These are phyloP conservation scores for Capillidium heterosporum DNA, from an alignment of 371 early-diverging fungal genomes.

Conservation along the genomic window DNA sequence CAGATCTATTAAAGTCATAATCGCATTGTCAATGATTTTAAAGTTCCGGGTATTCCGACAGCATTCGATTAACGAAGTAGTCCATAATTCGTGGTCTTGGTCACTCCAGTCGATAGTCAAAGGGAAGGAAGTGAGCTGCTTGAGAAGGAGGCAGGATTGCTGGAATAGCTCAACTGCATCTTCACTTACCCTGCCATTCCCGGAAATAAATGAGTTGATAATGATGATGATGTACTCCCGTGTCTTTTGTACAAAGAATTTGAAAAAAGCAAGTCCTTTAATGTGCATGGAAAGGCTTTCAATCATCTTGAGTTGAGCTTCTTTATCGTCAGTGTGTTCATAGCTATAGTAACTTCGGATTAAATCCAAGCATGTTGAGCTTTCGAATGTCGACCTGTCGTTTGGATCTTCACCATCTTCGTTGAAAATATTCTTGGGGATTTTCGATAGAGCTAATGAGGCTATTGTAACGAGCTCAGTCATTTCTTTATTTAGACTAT, in stretches of 20 bases:
- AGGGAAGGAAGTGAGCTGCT: slow-evolving; percentile 2
- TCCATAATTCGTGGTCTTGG: neutral
- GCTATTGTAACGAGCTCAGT: neutral
- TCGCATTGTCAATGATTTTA: neutral
- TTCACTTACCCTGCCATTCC: neutral
- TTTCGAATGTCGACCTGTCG: neutral
- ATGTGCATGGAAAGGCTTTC: neutral
- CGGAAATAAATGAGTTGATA: neutral
- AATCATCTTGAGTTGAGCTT: too few relatives aligned
- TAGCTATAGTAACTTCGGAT: neutral
- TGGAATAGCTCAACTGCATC: neutral
- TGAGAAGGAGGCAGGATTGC: neutral
- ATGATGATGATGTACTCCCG: neutral
- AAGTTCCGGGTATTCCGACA: neutral
- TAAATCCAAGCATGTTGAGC: neutral
- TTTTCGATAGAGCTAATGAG: neutral
- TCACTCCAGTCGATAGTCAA: neutral
- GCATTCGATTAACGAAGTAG: neutral
- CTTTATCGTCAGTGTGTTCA: too few relatives aligned
- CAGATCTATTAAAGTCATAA: neutral
- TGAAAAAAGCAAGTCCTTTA: neutral
- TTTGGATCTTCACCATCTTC: neutral
- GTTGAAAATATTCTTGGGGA: slow-evolving; percentile 1
- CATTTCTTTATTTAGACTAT: neutral
- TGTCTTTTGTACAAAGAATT: neutral